Evolutionary conservation across 1,139 yeast genomes (phyloP), one percentile per base, ranked within the genome.

Genomic region (Yamadazyma blattariae): DNA sequence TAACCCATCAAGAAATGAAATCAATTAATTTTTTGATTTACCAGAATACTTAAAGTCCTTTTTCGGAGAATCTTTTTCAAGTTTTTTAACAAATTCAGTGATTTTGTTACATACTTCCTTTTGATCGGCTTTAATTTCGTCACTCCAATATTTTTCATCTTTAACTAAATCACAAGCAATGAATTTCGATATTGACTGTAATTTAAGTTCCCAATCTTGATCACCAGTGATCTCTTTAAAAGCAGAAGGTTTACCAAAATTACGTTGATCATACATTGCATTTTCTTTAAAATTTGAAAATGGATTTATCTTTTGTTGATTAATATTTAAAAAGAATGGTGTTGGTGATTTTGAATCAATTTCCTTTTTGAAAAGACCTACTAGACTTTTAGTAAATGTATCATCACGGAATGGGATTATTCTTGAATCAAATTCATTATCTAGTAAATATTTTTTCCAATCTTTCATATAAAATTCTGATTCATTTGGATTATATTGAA

Each of bases 281-380:
- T 42, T 50, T 2, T 51, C 41, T 29, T 48, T 46, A 15, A 56
- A 46, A 31, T 56, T 56, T 19, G 46, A 48, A 8, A 64, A 48
- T 1, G 68, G 67, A 34, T 64, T 59, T 34, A 64, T 53, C 35
- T 68, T 68, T 1, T 74, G 74, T 39, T 65, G 63, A 48, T 67
- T 72, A 31, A 64, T 55, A 43, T 70, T 75, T 36, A 71, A 56
- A 46, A 71, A 71, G 29, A 56, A 35, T 6, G 59, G 56, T 15
- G 51, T 49, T 3, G 68, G 64, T 16, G 44, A 36, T n/a, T 37
- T 44, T 7, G 41, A 13, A 34, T 44, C 45, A 11, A 36, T 39
- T 16, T 46, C 35, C 18, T 39, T 37, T n/a, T 25, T 12, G 38
- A 64, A 64, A 25, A 57, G 49, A 11, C 48, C 37, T 12, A 50